phyloP scores from a whole-genome alignment of 108 stramenopile genomes.

The Cyclostephanos tholiformis region DNA sequence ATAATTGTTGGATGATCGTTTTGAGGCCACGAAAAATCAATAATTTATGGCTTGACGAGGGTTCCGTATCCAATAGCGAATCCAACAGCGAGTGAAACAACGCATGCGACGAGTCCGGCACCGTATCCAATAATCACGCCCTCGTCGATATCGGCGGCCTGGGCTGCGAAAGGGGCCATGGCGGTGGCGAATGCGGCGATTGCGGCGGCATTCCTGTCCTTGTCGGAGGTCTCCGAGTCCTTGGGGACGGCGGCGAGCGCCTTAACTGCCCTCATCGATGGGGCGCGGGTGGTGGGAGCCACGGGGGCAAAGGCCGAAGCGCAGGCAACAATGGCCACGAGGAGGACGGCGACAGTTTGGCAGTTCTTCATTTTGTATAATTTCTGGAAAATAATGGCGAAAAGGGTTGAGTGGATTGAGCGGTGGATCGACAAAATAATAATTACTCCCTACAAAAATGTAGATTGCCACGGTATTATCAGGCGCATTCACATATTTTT shows the following conservation, averaged over 20 bases:
- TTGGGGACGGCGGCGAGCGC: slow-evolving; percentile 56
- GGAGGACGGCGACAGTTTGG: slow-evolving; percentile 60
- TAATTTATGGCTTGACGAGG: slow-evolving; percentile 84
- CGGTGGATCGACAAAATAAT: not conserved
- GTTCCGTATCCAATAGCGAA: slow-evolving; percentile 92
- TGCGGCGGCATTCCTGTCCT: slow-evolving; percentile 67
- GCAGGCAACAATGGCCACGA: slow-evolving; percentile 68
- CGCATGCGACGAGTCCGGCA: slow-evolving; percentile 85
- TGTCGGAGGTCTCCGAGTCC: slow-evolving; percentile 51
- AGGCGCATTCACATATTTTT: too few species aligned
- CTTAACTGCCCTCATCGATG: slow-evolving; percentile 43
- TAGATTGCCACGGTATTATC: not conserved
- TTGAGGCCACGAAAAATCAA: not conserved
- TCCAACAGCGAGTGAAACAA: slow-evolving; percentile 87
- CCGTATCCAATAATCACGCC: slow-evolving; percentile 84
- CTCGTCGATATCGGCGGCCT: slow-evolving; percentile 80
- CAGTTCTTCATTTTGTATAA: slow-evolving; percentile 73
- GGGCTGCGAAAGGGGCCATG: slow-evolving; percentile 85
- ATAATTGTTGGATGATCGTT: slow-evolving; percentile 2
- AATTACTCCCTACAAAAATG: not conserved
- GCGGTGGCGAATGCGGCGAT: slow-evolving; percentile 85
- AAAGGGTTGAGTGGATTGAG: not conserved
- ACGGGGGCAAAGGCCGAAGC: slow-evolving; percentile 77
- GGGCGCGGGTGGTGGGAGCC: slow-evolving; percentile 47
- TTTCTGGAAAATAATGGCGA: not conserved